Evolutionary conservation across 352 stramenopile species (phyloP).

Genomic region (Heterotrichella gracilis): DNA sequence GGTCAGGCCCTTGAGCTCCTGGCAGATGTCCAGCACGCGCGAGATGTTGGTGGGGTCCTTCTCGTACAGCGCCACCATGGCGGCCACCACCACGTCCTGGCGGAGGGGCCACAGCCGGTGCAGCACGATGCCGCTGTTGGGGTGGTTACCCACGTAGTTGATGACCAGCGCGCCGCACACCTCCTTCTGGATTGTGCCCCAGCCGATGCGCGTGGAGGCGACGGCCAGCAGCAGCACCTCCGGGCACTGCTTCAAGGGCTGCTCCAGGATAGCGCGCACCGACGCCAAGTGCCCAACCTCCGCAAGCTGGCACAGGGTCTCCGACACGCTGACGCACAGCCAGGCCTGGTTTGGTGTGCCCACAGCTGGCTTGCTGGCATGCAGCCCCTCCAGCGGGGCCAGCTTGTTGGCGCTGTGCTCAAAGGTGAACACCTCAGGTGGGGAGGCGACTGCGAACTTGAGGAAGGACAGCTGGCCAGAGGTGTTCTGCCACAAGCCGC

Average conservation of each 20-base stretch:
- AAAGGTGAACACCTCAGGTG: conserved; percentile 14
- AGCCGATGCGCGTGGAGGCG: conserved; percentile 10
- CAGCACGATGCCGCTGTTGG: conserved; percentile 15
- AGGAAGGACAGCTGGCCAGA: conserved; percentile 15
- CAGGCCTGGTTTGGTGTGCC: conserved; percentile 7
- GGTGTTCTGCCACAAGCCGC: conserved; percentile 14
- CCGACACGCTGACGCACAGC: conserved; percentile 14
- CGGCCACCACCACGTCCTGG: conserved; percentile 14
- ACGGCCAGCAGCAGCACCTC: conserved; percentile 16
- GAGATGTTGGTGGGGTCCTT: conserved; percentile 12
- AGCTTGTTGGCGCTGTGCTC: background rate
- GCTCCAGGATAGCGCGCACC: conserved; percentile 15
- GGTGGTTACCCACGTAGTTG: background rate
- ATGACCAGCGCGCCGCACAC: conserved; percentile 15
- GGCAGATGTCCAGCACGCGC: conserved; percentile 15
- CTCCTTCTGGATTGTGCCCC: conserved; percentile 14
- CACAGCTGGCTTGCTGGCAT: background rate
- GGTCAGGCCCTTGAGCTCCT: conserved; percentile 13
- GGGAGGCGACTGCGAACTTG: background rate
- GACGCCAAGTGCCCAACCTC: conserved; percentile 12
- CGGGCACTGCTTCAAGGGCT: conserved; percentile 13
- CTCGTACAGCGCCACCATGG: conserved; percentile 14
- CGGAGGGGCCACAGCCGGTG: conserved; percentile 12
- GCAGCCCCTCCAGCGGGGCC: background rate
- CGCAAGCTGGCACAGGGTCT: conserved; percentile 13